Evolutionary conservation across 257 asterid species (phyloP).

Genomic region (Rauvolfia tetraphylla): DNA sequence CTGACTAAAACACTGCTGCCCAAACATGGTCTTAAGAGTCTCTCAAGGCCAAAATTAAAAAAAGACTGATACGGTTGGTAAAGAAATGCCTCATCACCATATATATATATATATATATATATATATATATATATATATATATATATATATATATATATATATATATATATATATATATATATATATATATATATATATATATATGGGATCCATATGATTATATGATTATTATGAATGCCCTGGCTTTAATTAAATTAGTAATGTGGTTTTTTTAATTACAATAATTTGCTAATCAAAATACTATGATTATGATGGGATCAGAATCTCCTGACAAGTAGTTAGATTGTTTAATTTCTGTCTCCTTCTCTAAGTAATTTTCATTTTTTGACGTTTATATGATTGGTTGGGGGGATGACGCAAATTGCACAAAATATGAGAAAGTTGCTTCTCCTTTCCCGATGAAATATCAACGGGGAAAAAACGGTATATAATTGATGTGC

Average conservation of each 20-base stretch:
- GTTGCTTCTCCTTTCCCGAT: not conserved
- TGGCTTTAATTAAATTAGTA: not conserved
- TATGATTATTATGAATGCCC: not conserved
- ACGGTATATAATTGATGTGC: not conserved
- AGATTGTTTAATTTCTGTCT: conserved; percentile 10
- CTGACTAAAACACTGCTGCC: conserved; percentile 24
- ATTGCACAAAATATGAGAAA: not conserved
- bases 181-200: no score
- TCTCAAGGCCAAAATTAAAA: conserved; percentile 29
- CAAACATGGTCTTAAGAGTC: not conserved
- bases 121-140: no score
- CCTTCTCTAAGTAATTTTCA: not conserved
- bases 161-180: no score
- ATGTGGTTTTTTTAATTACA: not conserved
- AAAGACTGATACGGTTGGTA: conserved; percentile 5
- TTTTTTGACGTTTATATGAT: not conserved
- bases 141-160: no score
- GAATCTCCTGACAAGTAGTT: conserved; percentile 10
- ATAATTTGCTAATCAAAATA: conserved; percentile 4
- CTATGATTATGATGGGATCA: conserved; percentile 13
- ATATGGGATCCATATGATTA: no score
- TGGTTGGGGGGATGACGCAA: not conserved
- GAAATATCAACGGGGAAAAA: not conserved
- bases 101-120: no score
- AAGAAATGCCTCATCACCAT: not conserved